Conservation (phyloP, 2,329 filamentous ascomycete genomes). For the Alternaria sp. region DNA sequence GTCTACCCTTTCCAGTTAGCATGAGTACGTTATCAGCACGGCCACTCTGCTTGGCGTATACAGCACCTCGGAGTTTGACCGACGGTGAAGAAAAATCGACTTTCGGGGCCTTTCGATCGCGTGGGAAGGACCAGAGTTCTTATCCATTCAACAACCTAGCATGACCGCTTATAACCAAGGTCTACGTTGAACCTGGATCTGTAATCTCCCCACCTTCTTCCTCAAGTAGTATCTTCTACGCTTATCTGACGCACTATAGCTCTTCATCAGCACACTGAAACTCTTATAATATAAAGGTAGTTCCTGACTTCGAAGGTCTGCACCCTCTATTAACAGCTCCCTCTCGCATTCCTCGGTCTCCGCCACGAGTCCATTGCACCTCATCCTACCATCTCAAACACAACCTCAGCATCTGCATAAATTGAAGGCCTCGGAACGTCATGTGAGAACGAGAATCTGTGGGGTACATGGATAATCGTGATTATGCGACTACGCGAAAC, state of each 20-base stretch:
- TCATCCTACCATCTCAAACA: not conserved
- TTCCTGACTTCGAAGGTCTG: not conserved
- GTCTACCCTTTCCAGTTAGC: not conserved
- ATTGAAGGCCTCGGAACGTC: not conserved
- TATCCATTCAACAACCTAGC: not conserved
- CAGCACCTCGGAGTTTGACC: not conserved
- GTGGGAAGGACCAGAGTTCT: not conserved
- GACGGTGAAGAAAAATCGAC: not conserved
- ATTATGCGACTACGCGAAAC: not conserved
- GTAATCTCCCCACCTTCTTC: not conserved
- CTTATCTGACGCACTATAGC: not conserved
- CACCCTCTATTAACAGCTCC: not conserved
- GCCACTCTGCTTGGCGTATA: not conserved
- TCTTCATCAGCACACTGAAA: not conserved
- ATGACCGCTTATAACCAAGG: not conserved
- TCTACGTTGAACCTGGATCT: not conserved
- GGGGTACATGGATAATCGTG: not conserved
- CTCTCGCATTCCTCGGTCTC: not conserved
- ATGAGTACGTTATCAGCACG: not conserved
- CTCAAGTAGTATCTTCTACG: not conserved
- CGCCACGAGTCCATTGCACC: not conserved
- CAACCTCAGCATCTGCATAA: not conserved
- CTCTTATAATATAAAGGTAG: not conserved
- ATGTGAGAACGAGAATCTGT: not conserved
- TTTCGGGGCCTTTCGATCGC: not conserved